Percentiles rank a stretch among this genome's conserved stretches.
Evolutionary conservation across 2,329 filamentous ascomycete genomes (phyloP).

Genomic region (Xylariaceae sp.): DNA sequence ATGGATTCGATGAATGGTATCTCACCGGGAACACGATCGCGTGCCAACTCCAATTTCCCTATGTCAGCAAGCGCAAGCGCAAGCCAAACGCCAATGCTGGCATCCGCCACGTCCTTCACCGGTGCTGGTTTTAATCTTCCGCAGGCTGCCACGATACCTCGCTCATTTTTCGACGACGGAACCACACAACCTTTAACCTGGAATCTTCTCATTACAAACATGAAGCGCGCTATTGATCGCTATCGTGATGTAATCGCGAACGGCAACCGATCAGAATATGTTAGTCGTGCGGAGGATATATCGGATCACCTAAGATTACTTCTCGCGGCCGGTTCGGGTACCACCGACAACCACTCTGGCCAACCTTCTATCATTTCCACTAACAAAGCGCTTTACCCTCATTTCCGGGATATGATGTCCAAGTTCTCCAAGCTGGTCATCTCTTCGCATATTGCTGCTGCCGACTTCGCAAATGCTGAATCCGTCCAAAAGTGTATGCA

Average conservation of each 20-base stretch:
- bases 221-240: constrained; percentile 85
- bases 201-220: constrained; percentile 87
- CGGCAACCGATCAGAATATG: constrained; percentile 85
- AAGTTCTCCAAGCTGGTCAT: constrained; percentile 99
- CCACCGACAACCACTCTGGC: constrained; percentile 97
- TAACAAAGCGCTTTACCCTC: constrained; percentile 94
- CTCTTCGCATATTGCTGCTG: constrained; percentile 94
- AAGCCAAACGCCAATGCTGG: constrained; percentile 52
- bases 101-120: constrained; percentile 65
- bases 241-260: constrained; percentile 89
- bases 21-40: constrained; percentile 60
- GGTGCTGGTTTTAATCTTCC: constrained; percentile 60
- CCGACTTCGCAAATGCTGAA: constrained; percentile 93
- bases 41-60: constrained; percentile 55
- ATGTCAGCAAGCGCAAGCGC: constrained; percentile 34
- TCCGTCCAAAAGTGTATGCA: constrained; percentile 93
- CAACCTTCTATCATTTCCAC: constrained; percentile 99
- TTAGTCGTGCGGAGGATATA: constrained; percentile 93
- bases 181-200: constrained; percentile 80
- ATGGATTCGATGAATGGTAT: constrained; percentile 85
- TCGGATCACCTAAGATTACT: constrained; percentile 93
- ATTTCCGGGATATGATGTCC: constrained; percentile 99
- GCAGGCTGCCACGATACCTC: constrained; percentile 65
- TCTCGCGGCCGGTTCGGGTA: constrained; percentile 93
- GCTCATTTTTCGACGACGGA: constrained; percentile 91